Conservation (phyloP, 495 filamentous ascomycete genomes). For the Penicillium bialowiezense region DNA sequence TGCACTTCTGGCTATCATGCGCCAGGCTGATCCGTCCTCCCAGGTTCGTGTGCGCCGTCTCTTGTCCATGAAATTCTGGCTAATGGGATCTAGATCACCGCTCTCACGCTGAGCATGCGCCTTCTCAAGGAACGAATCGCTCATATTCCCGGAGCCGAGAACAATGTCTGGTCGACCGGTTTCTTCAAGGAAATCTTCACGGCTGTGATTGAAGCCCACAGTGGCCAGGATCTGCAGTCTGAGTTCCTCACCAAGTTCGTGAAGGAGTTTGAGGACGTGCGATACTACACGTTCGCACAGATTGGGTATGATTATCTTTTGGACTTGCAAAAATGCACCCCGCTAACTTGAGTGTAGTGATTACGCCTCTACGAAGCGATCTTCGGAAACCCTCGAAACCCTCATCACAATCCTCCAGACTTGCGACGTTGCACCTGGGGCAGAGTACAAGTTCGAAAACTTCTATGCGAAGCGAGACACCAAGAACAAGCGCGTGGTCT, state of each 20-base stretch:
- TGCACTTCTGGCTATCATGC: constrained; percentile 52
- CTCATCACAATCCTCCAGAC: constrained; percentile 62
- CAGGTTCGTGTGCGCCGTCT: constrained; percentile 24
- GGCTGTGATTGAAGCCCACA: constrained; percentile 55
- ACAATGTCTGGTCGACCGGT: constrained; percentile 62
- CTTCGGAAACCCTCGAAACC: constrained; percentile 45
- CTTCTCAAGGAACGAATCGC: constrained; percentile 73
- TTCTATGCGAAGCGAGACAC: constrained; percentile 70
- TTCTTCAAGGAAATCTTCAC: constrained; percentile 67
- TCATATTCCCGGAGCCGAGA: constrained; percentile 56
- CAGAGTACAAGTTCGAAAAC: constrained; percentile 60
- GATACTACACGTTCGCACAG: constrained; percentile 73
- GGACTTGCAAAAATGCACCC: constrained; percentile 13
- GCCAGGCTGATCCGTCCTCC: constrained; percentile 47
- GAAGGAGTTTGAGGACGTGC: constrained; percentile 76
- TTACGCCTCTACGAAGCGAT: constrained; percentile 31
- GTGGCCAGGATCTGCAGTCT: constrained; percentile 54
- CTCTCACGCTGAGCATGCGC: constrained; percentile 77
- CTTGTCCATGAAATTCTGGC: constrained; percentile 12
- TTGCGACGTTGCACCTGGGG: constrained; percentile 60
- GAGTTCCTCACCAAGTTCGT: constrained; percentile 77
- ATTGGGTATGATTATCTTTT: constrained; percentile 56
- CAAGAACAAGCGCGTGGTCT: constrained; percentile 50
- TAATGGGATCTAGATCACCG: constrained; percentile 46
- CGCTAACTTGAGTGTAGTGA: constrained; percentile 32